phyloP scores from a whole-genome alignment of 768 basidiomycete genomes.

The Psilocybe azurescens region DNA sequence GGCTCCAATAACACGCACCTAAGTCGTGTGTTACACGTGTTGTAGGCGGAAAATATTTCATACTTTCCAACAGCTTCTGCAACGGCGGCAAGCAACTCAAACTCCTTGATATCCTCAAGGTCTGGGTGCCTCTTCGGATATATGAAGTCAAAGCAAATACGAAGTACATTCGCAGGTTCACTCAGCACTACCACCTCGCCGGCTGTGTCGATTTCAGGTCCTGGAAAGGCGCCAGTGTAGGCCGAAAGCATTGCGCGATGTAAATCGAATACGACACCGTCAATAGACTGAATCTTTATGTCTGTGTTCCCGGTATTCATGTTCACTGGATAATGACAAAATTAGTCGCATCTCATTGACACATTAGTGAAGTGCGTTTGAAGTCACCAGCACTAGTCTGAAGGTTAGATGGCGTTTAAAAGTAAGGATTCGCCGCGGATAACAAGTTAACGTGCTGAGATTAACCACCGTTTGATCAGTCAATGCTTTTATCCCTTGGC shows the following conservation, averaged over 20 bases:
- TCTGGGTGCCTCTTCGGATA: conserved; percentile 29
- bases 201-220: conserved; percentile 21
- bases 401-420: no score
- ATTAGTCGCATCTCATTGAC: no score
- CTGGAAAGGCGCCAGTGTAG: conserved; percentile 28
- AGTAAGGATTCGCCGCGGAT: no score
- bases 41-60: conserved; percentile 30
- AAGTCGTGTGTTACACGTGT: conserved; percentile 24
- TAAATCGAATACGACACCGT: conserved; percentile 26
- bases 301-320: conserved; percentile 22
- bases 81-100: conserved; percentile 18
- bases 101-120: conserved; percentile 18
- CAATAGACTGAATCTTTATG: conserved; percentile 27
- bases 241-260: conserved; percentile 28
- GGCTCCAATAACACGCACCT: conserved; percentile 15
- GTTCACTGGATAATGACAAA: background rate
- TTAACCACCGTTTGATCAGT: no score
- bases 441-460: no score
- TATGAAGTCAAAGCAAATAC: conserved; percentile 31
- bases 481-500: no score
- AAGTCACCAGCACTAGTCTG: no score
- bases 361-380: no score
- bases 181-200: conserved; percentile 26
- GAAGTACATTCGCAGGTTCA: conserved; percentile 27
- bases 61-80: conserved; percentile 35